Evolutionary conservation across 805 yeast genomes (phyloP).

Genomic region (Candida hispaniensis): DNA sequence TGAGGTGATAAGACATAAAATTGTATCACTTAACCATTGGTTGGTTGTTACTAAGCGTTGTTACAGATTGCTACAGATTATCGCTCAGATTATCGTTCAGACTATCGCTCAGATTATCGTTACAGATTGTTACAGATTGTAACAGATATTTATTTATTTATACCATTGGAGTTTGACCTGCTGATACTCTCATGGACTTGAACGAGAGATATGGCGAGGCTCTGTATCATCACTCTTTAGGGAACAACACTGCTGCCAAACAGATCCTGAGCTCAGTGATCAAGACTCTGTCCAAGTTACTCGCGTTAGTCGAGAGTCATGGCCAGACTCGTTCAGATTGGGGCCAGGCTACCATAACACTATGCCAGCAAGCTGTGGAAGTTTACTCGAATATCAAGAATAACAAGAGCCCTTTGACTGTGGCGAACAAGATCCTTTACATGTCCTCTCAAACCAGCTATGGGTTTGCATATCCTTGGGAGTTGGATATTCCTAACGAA

Average conservation of each 20-base stretch:
- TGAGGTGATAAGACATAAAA: too few relatives aligned
- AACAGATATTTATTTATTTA: too few relatives aligned
- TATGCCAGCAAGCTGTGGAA: constrained; percentile 15
- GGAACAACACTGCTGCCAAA: constrained; percentile 16
- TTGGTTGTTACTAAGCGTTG: too few relatives aligned
- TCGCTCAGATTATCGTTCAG: too few relatives aligned
- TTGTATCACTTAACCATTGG: too few relatives aligned
- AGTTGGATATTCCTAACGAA: constrained; percentile 4
- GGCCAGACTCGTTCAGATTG: neutral
- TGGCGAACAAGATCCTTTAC: constrained; percentile 18
- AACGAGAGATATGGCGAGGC: constrained; percentile 15
- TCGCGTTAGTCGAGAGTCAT: too few relatives aligned
- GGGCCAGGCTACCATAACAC: neutral
- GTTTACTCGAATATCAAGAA: constrained; percentile 19
- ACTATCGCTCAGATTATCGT: too few relatives aligned
- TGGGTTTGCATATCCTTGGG: constrained; percentile 27
- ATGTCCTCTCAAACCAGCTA: constrained; percentile 8
- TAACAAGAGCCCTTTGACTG: constrained; percentile 17
- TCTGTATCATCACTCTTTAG: constrained; percentile 19
- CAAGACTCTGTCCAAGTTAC: neutral
- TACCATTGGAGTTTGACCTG: too few relatives aligned
- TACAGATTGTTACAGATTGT: too few relatives aligned
- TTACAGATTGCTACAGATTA: too few relatives aligned
- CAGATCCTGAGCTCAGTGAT: neutral
- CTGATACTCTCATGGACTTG: too few relatives aligned